Evolutionary conservation across 495 filamentous ascomycete species (phyloP), one percentile per base, ranked within the genome.

Genomic region (Hypoxylon rickii): DNA sequence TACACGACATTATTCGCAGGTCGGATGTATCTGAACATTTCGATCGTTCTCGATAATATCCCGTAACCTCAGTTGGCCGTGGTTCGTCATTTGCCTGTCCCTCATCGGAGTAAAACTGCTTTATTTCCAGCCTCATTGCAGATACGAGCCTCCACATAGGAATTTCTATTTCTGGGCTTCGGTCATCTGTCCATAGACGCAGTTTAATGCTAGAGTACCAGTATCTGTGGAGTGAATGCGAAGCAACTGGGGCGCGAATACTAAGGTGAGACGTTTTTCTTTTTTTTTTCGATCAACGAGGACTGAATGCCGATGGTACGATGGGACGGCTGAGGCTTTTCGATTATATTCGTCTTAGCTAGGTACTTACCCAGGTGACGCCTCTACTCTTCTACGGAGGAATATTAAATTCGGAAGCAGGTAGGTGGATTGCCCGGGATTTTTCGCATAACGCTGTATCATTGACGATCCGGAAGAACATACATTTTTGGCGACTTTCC

Each of bases 331-430:
- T n/a, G n/a, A n/a, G n/a, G n/a, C n/a, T n/a, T n/a, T n/a, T n/a
- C n/a, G n/a, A n/a, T n/a, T n/a, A n/a, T n/a, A n/a, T n/a, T n/a
- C n/a, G n/a, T n/a, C n/a, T n/a, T n/a, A n/a, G n/a, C n/a, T n/a
- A n/a, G n/a, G n/a, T n/a, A n/a, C n/a, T n/a, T n/a, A n/a, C n/a
- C n/a, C n/a, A n/a, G n/a, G n/a, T n/a, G n/a, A n/a, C n/a, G n/a
- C n/a, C n/a, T n/a, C n/a, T n/a, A n/a, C n/a, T n/a, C n/a, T 45
- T n/a, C 49, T 32, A 44, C 50, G 31, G 17, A 44, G 51, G 33
- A 12, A 49, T 47, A 54, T 58, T 53, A 29, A 52, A 54, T 44
- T 45, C 53, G 53, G 53, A 56, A 47, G 29, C 26, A 55, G 34
- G 41, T 34, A 55, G 34, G 41, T 51, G 43, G 52, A 53, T 34